phyloP scores from a whole-genome alignment of 1,139 yeast species.

The Suhomyces guaymorum region DNA sequence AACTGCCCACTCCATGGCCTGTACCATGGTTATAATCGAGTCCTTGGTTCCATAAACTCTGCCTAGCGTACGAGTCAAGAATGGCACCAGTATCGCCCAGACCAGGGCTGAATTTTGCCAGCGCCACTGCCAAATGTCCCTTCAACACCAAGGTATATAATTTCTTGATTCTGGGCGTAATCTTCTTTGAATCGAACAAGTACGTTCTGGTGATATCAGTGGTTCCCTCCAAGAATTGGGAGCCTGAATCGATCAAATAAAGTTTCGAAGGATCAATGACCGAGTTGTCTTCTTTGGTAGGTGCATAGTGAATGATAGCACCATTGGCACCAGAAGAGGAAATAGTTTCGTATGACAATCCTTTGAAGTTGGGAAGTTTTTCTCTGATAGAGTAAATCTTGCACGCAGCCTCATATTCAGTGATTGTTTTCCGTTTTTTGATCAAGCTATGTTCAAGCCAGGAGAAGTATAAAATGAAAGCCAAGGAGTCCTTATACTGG shows the following conservation, averaged over 20 bases:
- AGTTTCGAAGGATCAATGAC: constrained; percentile 44
- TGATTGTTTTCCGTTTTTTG: constrained; percentile 24
- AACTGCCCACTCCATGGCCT: constrained; percentile 62
- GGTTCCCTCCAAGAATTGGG: constrained; percentile 59
- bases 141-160: constrained; percentile 54
- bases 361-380: constrained; percentile 48
- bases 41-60: constrained; percentile 55
- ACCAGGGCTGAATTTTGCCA: constrained; percentile 50
- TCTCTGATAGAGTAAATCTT: constrained; percentile 44
- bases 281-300: constrained; percentile 42
- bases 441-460: constrained; percentile 45
- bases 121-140: constrained; percentile 57
- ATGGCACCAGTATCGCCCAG: constrained; percentile 42
- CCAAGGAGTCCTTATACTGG: constrained; percentile 47
- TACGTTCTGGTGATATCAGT: constrained; percentile 59
- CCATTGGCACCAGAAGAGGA: constrained; percentile 57
- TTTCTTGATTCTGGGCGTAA: constrained; percentile 32
- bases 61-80: constrained; percentile 52
- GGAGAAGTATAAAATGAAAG: constrained; percentile 39
- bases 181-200: constrained; percentile 37
- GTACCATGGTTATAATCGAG: constrained; percentile 58
- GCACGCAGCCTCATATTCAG: constrained; percentile 47
- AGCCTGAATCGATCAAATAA: constrained; percentile 54
- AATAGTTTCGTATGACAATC: constrained; percentile 55
- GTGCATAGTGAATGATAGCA: constrained; percentile 57